Percentiles rank a stretch among this genome's conserved stretches.
Conservation (phyloP, 2,329 filamentous ascomycete species). For the Monosporascus sp. region DNA sequence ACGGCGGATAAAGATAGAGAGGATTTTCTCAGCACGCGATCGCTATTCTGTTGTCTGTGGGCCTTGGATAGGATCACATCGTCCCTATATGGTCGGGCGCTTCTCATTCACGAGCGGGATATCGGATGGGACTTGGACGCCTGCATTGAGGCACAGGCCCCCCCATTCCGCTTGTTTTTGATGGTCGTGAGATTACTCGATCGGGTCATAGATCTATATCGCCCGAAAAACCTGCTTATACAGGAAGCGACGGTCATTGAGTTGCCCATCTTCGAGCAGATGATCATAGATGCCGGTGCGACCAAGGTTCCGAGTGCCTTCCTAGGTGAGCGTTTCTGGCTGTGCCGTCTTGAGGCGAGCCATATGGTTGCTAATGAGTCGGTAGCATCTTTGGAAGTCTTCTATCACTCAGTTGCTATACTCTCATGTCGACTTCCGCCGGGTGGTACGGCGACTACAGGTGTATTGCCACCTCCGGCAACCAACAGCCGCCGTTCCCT, state of each 20-base stretch:
- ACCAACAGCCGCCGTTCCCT: slow-evolving; percentile 53
- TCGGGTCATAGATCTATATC: slow-evolving; percentile 54
- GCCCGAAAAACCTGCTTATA: slow-evolving; percentile 44
- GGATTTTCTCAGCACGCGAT: slow-evolving; percentile 36
- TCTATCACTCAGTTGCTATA: slow-evolving; percentile 60
- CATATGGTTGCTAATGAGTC: slow-evolving; percentile 12
- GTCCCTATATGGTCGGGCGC: slow-evolving; percentile 54
- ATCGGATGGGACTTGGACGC: slow-evolving; percentile 47
- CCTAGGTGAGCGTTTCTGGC: slow-evolving; percentile 34
- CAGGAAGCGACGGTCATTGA: slow-evolving; percentile 45
- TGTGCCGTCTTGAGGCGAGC: neutral
- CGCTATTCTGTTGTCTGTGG: slow-evolving; percentile 54
- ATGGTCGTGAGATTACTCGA: slow-evolving; percentile 51
- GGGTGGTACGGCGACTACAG: slow-evolving; percentile 27
- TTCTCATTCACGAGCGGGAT: slow-evolving; percentile 56
- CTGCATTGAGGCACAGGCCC: slow-evolving; percentile 44
- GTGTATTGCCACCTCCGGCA: slow-evolving; percentile 38
- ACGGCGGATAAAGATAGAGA: slow-evolving; percentile 22
- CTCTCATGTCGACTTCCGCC: slow-evolving; percentile 51
- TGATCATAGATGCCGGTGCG: slow-evolving; percentile 50
- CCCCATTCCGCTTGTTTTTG: slow-evolving; percentile 53
- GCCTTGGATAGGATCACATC: slow-evolving; percentile 55
- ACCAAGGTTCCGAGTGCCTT: slow-evolving; percentile 42
- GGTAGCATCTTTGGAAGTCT: slow-evolving; percentile 53
- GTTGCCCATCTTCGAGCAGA: slow-evolving; percentile 50